Base-by-base conservation (phyloP, 2,329 filamentous ascomycete species). In the Celoporthe dispersa region DNA sequence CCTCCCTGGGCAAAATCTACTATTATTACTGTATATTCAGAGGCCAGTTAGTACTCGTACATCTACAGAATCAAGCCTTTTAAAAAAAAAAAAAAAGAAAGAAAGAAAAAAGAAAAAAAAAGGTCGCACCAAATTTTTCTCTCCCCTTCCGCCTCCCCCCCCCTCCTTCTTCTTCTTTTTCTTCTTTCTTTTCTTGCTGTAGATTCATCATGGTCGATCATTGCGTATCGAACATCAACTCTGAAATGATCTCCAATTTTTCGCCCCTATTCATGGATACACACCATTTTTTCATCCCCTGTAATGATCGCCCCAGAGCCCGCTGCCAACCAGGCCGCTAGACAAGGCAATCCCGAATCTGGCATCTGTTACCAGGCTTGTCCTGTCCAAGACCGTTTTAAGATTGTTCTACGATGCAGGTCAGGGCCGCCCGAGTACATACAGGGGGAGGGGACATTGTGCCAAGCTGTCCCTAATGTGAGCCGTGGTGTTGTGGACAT, bases 221-320 rank as follows among this genome's bases (percentile, higher is more conserved):
- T 5, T 37, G 57, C 57, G 31, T 60, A n/a, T 60, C 3, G 33
- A 35, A 37, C 57, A 19, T 37, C 4, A 33, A 31, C 3, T 31
- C 25, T 57, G 53, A 57, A 22, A 70, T 70, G 64, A 68, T 70
- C 68, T 68, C 68, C 68, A 70, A 33, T 70, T 70, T 70, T 70
- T 64, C 39, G 48, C 68, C 68, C 68, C 68, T 70, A 63, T 70
- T 70, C 57, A 60, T 64, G 28, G 64, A 68, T 39, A 35, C 64
- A 68, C 51, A 51, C 67, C 59, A 64, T 60, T 68, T 35, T 7
- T 39, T 39, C 37, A 60, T 35, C 33, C 31, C 57, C 31, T 60
- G 57, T 37, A 37, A 37, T 33, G 57, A 60, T 60, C 57, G 57
- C 57, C 57, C 7, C 25, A 16, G 19, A 35, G 14, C 55, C 55